Evolutionary conservation across 148 eudicot genomes (phyloP), one percentile per base, ranked within the genome.

Genomic region (Amaranthus hypochondriacus): DNA sequence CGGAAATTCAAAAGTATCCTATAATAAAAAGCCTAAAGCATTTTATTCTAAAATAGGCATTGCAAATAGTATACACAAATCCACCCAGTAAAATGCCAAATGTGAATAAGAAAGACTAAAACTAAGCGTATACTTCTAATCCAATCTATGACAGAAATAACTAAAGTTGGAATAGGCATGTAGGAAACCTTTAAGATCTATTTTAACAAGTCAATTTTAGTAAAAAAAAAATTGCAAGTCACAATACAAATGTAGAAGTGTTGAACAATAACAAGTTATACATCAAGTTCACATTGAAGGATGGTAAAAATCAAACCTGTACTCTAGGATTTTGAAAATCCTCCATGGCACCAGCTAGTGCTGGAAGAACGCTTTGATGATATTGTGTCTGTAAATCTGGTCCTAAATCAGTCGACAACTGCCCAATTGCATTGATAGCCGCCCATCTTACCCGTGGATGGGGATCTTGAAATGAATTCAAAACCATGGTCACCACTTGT

Each of bases 391-490:
- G 98, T 86, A 94, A 84, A 78, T 94, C 98, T 15, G 98, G 98
- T 14, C 97, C 98, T 71, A 94, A 76, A 78, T 94, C 98, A 14
- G 98, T 94, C 15, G 98, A 92, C 75, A 94, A 71, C 79, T 94
- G 98, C 63, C 98, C 98, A 81, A 92, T 87, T 13, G 97, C 97
- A 84, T 94, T 94, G 81, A 94, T 94, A 68, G 98, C 98, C 7
- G 98, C 97, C 98, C 98, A 94, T 54, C 98, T 83, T 58, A 88
- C 98, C 49, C 98, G 90, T 12, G 98, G 92, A 75, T 94, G 96
- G 48, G 96, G 94, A 84, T 92, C 93, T 83, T 91, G 92, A 68
- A 92, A 92, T 0, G 92, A 94, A 72, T 66, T 90, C 85, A 94
- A 74, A 6, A 94, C 92, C 98, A 94, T 94, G 60, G 75, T 82